Conservation (phyloP, 306 rosid species). For the Morella rubra region DNA sequence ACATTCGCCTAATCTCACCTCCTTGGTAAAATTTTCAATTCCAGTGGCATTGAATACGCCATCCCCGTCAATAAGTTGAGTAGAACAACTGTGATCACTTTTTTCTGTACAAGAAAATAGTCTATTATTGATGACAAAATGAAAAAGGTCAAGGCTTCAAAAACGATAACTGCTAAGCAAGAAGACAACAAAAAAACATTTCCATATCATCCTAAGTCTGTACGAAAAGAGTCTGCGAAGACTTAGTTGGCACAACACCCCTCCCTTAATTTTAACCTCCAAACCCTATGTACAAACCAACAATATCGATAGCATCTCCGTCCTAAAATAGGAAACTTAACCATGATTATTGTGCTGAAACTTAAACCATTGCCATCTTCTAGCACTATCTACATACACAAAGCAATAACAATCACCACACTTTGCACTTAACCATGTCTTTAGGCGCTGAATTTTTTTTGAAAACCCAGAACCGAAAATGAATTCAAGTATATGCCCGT, state of each 20-base stretch:
- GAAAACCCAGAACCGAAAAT: not conserved
- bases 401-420: not conserved
- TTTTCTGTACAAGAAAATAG: slow-evolving; percentile 40
- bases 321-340: too few relatives aligned
- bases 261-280: not conserved
- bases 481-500: not conserved
- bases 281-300: too few relatives aligned
- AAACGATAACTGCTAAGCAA: not conserved
- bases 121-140: slow-evolving; percentile 23
- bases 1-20: slow-evolving; percentile 78
- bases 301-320: too few relatives aligned
- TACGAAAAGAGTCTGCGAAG: not conserved
- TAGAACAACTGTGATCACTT: slow-evolving; percentile 52
- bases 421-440: not conserved
- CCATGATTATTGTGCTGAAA: too few relatives aligned
- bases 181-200: slow-evolving; percentile 15
- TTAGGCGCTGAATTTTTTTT: not conserved
- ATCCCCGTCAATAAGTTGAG: slow-evolving; percentile 96
- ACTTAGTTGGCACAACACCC: not conserved
- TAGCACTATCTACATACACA: not conserved
- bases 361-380: not conserved
- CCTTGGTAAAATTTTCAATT: slow-evolving; percentile 70
- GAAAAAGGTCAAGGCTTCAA: not conserved
- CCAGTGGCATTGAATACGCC: slow-evolving; percentile 74
- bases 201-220: not conserved